Evolutionary conservation across 257 asterid species (phyloP).

Genomic region (Datura wrightii): DNA sequence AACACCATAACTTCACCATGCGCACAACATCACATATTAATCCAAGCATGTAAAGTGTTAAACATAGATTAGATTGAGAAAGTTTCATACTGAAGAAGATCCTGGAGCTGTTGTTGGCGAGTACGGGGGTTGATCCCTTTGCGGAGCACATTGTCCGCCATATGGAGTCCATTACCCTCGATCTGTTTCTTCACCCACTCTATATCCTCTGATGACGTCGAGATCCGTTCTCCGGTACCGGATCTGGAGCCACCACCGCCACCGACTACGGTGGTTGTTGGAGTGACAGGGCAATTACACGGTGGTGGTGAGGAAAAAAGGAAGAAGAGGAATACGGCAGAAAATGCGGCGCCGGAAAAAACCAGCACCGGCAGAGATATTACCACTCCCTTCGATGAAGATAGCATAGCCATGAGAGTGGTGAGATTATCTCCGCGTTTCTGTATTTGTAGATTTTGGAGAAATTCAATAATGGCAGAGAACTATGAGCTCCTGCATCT

Average conservation of each 20-base stretch:
- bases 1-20: not conserved
- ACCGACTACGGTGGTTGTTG: constrained; percentile 35
- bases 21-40: not conserved
- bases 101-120: constrained; percentile 89
- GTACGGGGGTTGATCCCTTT: constrained; percentile 98
- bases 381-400: constrained; percentile 66
- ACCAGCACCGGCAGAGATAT: constrained; percentile 70
- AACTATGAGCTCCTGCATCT: not conserved
- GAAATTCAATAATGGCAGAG: not conserved
- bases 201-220: constrained; percentile 68
- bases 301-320: constrained; percentile 53
- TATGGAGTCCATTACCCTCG: constrained; percentile 81
- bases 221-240: constrained; percentile 45
- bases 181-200: constrained; percentile 78
- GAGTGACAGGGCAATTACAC: constrained; percentile 60
- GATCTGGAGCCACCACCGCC: constrained; percentile 20
- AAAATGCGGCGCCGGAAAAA: constrained; percentile 52
- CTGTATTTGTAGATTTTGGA: constrained; percentile 20
- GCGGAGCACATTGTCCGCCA: constrained; percentile 82
- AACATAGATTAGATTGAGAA: not conserved
- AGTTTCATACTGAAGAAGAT: constrained; percentile 54
- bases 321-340: constrained; percentile 58
- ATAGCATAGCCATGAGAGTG: constrained; percentile 42
- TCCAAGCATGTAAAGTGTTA: not conserved
- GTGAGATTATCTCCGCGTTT: not conserved